Percentiles rank a stretch among this genome's conserved stretches.
phyloP scores from a whole-genome alignment of 202 grass and related monocot species.

The Sporobolus alterniflorus region DNA sequence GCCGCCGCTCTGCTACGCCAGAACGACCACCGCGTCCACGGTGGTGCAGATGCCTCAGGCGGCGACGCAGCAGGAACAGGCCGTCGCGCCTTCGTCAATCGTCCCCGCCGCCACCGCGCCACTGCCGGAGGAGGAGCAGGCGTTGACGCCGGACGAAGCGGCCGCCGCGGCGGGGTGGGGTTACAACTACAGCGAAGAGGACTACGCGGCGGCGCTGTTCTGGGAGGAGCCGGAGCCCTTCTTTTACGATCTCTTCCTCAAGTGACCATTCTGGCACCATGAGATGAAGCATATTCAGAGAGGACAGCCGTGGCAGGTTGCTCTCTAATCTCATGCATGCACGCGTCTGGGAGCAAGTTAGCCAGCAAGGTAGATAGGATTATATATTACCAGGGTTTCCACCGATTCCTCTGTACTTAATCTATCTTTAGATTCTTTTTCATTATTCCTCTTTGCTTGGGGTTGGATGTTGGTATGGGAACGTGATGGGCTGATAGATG shows the following conservation, averaged over 20 bases:
- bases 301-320: not conserved
- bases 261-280: conserved; percentile 37
- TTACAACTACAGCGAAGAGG: conserved; percentile 47
- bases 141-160: not conserved
- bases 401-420: conserved; percentile 23
- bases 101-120: not conserved
- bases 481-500: conserved; percentile 1
- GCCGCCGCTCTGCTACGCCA: conserved; percentile 23
- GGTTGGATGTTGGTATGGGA: conserved; percentile 8
- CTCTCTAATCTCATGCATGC: conserved; percentile 21
- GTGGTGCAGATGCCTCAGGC: too few relatives aligned
- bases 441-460: not conserved
- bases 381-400: conserved; percentile 30
- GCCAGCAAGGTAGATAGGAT: conserved; percentile 40
- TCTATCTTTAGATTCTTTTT: not conserved
- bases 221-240: conserved; percentile 82
- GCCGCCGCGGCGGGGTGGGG: conserved; percentile 38
- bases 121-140: not conserved
- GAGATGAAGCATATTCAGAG: not conserved
- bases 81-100: not conserved
- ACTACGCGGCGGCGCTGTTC: conserved; percentile 61
- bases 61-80: conserved; percentile 21
- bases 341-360: conserved; percentile 22
- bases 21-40: conserved; percentile 30
- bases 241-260: conserved; percentile 68